Percentiles rank a stretch among this genome's conserved stretches.
Conservation (phyloP, 768 basidiomycete genomes). For the Dioszegia aurantiaca region DNA sequence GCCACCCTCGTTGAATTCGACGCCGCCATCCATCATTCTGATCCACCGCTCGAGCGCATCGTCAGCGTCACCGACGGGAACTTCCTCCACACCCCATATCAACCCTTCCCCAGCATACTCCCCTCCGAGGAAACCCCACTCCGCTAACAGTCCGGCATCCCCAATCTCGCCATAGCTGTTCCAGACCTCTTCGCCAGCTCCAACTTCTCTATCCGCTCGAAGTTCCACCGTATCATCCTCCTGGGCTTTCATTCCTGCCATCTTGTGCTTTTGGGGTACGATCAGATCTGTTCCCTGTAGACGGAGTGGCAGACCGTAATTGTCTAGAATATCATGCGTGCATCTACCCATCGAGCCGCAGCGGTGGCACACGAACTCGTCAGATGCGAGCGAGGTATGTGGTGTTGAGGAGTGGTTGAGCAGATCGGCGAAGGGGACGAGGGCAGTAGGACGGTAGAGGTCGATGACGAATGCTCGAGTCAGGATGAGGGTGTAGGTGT, state of each 20-base stretch:
- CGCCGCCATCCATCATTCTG: not conserved
- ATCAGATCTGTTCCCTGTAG: not conserved
- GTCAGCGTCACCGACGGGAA: not conserved
- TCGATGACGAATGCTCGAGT: slow-evolving; percentile 82
- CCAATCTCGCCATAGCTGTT: slow-evolving; percentile 23
- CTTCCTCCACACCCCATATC: not conserved
- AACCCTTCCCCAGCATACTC: slow-evolving; percentile 12
- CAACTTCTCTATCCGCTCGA: slow-evolving; percentile 17
- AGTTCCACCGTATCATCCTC: slow-evolving; percentile 22
- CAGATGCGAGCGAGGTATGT: slow-evolving; percentile 23
- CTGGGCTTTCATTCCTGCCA: slow-evolving; percentile 4
- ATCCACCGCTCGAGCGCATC: not conserved
- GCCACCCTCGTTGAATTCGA: no score
- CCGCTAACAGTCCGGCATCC: slow-evolving; percentile 23
- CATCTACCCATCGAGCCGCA: slow-evolving; percentile 25
- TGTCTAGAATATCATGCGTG: slow-evolving; percentile 8
- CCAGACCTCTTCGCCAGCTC: slow-evolving; percentile 23
- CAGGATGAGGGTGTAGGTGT: slow-evolving; percentile 67
- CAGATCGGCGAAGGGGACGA: slow-evolving; percentile 80
- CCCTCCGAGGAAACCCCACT: slow-evolving; percentile 26
- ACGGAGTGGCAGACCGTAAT: not conserved
- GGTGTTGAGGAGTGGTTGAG: slow-evolving; percentile 43
- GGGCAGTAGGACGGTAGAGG: slow-evolving; percentile 71
- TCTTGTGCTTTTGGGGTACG: slow-evolving; percentile 3
- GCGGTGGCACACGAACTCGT: slow-evolving; percentile 22